A percentile compares a stretch with the other conserved stretches of the same genome.
Conservation (phyloP, 2,329 filamentous ascomycete species). For the Calonectria fujianensis region DNA sequence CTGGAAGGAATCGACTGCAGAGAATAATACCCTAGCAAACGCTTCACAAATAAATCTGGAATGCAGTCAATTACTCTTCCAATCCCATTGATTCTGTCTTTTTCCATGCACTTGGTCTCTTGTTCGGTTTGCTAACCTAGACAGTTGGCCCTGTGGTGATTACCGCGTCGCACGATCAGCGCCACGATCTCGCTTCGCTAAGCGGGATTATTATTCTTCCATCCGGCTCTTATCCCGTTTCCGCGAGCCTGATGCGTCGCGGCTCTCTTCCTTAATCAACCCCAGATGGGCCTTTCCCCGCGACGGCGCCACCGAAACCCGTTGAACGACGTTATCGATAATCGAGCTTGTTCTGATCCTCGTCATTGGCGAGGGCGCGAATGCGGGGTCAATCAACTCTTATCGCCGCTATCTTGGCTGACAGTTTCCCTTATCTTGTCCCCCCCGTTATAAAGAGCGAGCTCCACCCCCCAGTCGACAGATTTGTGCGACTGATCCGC, state of each 20-base stretch:
- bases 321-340: slow-evolving; percentile 6
- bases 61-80: not conserved
- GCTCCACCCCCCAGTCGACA: slow-evolving; percentile 33
- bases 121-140: not conserved
- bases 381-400: slow-evolving; percentile 23
- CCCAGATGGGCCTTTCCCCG: slow-evolving; percentile 1
- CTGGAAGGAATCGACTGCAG: not conserved
- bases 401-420: slow-evolving; percentile 14
- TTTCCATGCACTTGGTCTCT: no score
- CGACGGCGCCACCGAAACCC: slow-evolving; percentile 3
- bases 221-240: not conserved
- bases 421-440: slow-evolving; percentile 25
- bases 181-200: not conserved
- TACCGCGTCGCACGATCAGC: not conserved
- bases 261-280: not conserved
- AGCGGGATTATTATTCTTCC: slow-evolving; percentile 14
- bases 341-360: not conserved
- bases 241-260: not conserved
- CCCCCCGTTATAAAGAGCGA: slow-evolving; percentile 31
- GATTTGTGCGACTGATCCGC: slow-evolving; percentile 26
- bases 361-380: not conserved
- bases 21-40: not conserved
- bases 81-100: not conserved
- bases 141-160: not conserved
- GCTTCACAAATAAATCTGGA: not conserved